Percentiles rank a stretch among this genome's conserved stretches.
phyloP scores from a whole-genome alignment of 2,329 filamentous ascomycete species.

The Exophiala bonariae region DNA sequence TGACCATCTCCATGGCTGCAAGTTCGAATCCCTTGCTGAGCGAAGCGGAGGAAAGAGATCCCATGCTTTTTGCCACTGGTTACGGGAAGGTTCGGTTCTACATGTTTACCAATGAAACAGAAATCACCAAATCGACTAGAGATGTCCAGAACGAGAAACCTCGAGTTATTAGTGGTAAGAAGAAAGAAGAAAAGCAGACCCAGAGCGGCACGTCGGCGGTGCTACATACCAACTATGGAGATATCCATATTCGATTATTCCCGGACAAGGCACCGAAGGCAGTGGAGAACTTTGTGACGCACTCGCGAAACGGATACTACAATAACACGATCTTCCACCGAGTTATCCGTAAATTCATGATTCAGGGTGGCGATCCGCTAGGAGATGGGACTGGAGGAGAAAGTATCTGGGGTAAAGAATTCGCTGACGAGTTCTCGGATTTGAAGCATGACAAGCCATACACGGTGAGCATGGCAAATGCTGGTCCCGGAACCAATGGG shows the following conservation, averaged over 20 bases:
- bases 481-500: constrained; percentile 90
- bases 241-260: constrained; percentile 91
- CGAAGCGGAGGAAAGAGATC: constrained; percentile 86
- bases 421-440: constrained; percentile 89
- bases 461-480: constrained; percentile 96
- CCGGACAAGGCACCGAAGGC: constrained; percentile 90
- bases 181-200: constrained; percentile 56
- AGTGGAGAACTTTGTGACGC: constrained; percentile 96
- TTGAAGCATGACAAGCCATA: constrained; percentile 95
- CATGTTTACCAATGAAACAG: constrained; percentile 92
- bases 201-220: constrained; percentile 78
- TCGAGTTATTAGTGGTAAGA: constrained; percentile 57
- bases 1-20: constrained; percentile 96
- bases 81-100: constrained; percentile 91
- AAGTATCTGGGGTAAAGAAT: constrained; percentile 89
- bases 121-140: constrained; percentile 77
- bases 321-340: constrained; percentile 98
- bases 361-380: constrained; percentile 80
- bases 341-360: constrained; percentile 98
- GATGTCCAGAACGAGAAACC: constrained; percentile 97
- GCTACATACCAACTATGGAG: constrained; percentile 89
- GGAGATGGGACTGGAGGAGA: constrained; percentile 89
- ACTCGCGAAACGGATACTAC: constrained; percentile 87
- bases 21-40: constrained; percentile 89
- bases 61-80: constrained; percentile 81